Base-by-base conservation (phyloP, 2,329 filamentous ascomycete genomes). In the Emergomyces africanus region DNA sequence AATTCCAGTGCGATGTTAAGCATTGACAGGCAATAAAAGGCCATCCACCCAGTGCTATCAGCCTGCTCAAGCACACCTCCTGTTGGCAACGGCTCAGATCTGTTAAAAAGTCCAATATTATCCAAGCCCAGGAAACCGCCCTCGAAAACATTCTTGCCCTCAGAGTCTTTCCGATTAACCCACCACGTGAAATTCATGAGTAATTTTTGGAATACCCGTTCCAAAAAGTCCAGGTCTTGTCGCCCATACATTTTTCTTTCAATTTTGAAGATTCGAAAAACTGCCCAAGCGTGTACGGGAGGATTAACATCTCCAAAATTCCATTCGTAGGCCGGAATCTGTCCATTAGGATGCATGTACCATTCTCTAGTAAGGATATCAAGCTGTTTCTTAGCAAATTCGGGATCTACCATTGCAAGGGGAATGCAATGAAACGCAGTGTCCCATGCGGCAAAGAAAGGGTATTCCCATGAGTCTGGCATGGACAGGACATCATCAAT, bases 21-120 rank as follows among this genome's bases (percentile, higher is more conserved):
- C 92, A 97, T 97, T 76, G 85, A 90, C 63, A 97, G 77, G 68
- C 88, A 96, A 78, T 95, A 97, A 73, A 97, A 97, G 10, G 89
- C 92, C 92, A 97, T 97, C 92, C 92, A 97, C 37, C 92, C 92
- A 10, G 92, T 97, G 71, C 90, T 96, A 78, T 97, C 92, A 20
- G 94, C 94, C 76, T 97, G 92, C 74, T 97, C 92, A 9, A 97
- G 82, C 2, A 90, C 86, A 74, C 94, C 92, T 37, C 92, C 92
- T 0, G 94, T 97, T 0, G 92, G 92, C 44, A 97, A 77, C 30
- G 94, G 91, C 72, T 97, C 92, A 0, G 92, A 97, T 51, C 92
- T 88, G 74, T 97, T 97, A 82, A 97, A 97, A 41, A 97, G 77
- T 58, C 94, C 94, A 72, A 97, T 97, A 71, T 97, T 97, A 81